Percentiles rank a stretch among this genome's conserved stretches.
Conservation (phyloP, 2,329 filamentous ascomycete species). For the Neonectria punicea region DNA sequence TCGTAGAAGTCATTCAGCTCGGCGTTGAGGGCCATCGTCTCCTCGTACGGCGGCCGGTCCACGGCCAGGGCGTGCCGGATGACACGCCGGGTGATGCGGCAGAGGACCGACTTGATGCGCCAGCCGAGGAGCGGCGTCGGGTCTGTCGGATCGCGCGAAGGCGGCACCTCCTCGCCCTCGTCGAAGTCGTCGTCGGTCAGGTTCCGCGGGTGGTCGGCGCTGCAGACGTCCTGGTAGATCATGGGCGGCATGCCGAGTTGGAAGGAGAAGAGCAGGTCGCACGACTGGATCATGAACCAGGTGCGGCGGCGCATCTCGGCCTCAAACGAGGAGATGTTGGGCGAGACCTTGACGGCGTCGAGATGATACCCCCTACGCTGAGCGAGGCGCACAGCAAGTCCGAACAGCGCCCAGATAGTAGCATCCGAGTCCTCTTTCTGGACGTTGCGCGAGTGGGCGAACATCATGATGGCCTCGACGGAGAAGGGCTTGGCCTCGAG, state of each 20-base stretch:
- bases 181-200: conserved; percentile 63
- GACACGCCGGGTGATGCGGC: conserved; percentile 55
- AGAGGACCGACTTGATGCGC: conserved; percentile 55
- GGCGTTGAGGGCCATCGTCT: conserved; percentile 50
- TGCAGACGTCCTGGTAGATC: conserved; percentile 58
- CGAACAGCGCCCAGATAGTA: conserved; percentile 59
- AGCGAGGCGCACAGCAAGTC: conserved; percentile 58
- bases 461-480: conserved; percentile 61
- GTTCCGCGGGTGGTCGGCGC: conserved; percentile 58
- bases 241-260: conserved; percentile 65
- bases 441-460: conserved; percentile 55
- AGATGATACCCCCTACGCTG: conserved; percentile 64
- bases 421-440: conserved; percentile 55
- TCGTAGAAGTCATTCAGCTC: conserved; percentile 51
- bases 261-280: conserved; percentile 61
- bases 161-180: conserved; percentile 56
- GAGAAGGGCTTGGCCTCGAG: conserved; percentile 56
- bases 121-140: conserved; percentile 56
- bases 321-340: conserved; percentile 58
- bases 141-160: conserved; percentile 54
- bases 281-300: conserved; percentile 60
- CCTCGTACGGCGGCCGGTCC: conserved; percentile 49
- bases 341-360: conserved; percentile 55
- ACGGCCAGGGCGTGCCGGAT: conserved; percentile 55
- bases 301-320: conserved; percentile 61